phyloP scores from a whole-genome alignment of 371 early-diverging fungal genomes.

The Mortierella sp. region DNA sequence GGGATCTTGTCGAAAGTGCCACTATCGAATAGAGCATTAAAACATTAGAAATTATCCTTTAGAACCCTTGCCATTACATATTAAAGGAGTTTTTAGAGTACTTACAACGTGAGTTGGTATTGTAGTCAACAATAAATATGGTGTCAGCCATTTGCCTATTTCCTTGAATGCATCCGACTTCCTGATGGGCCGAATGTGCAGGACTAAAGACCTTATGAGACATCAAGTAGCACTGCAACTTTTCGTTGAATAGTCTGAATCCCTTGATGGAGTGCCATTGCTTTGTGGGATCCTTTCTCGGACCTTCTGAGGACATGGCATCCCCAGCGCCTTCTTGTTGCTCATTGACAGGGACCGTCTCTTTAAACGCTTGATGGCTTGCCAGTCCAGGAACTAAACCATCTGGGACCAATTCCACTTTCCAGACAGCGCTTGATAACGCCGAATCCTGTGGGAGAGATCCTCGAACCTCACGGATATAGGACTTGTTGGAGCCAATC shows the following conservation, averaged over 20 bases:
- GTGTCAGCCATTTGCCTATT: conserved; percentile 8
- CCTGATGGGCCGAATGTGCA: conserved; percentile 5
- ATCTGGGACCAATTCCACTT: conserved; percentile 8
- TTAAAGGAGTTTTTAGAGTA: background rate
- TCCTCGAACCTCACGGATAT: conserved; percentile 8
- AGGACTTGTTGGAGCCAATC: conserved; percentile 14
- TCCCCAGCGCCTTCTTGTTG: too few relatives aligned
- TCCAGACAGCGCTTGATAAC: background rate
- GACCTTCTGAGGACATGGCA: too few relatives aligned
- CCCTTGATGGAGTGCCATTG: conserved; percentile 18
- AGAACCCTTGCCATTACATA: background rate
- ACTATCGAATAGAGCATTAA: background rate
- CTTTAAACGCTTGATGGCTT: background rate
- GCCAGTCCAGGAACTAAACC: conserved; percentile 10
- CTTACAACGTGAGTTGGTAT: conserved; percentile 8
- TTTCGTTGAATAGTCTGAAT: conserved; percentile 8
- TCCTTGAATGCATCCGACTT: conserved; percentile 15
- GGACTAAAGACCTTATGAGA: conserved; percentile 11
- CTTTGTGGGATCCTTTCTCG: conserved; percentile 1
- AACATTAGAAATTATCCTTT: background rate
- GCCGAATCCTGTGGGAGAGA: background rate
- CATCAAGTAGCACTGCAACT: conserved; percentile 3
- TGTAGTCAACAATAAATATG: conserved; percentile 8
- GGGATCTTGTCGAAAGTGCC: conserved; percentile 27
- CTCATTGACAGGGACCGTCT: background rate